Base-by-base conservation (phyloP, 202 grass and related monocot genomes). In the Panicum virgatum region DNA sequence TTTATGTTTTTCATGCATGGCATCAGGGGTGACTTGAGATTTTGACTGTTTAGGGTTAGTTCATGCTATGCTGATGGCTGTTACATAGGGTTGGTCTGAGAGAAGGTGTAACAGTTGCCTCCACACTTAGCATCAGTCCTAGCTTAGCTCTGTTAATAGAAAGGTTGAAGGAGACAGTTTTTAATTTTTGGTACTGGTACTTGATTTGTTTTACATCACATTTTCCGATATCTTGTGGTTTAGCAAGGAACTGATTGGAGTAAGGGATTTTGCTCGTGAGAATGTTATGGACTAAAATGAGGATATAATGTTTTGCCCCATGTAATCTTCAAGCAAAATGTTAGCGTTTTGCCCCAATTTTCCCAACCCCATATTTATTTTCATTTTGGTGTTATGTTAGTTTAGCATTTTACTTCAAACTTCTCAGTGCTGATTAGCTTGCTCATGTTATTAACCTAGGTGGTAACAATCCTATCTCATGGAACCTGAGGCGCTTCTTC, bases 401-500 rank as follows among this genome's bases (percentile, higher is more conserved):
- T 44, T 75, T 19, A 48, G 15, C 52, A 38, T 15, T 45, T 76
- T 14, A 72, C 50, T 56, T 77, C 20, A 80, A 60, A 62, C 16
- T 61, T 23, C 36, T 58, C 20, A 36, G 13, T 58, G 42, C 75
- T 77, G 30, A 50, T 59, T 84, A 76, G 68, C 12, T 72, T 87
- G 52, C 54, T 4, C 27, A 40, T 88, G 40, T 11, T 63, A 10
- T 71, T 66, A 73, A 74, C 5, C 74, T 76, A 96, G 96, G 86
- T 67, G 83, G 68, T 20, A 79, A 59, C 62, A 80, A 86, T 84
- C 52, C 87, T 70, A 76, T 82, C 29, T 66, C 85, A 57, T 81
- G 78, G 50, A 88, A 82, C 54, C 65, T 77, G 32, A 86, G 83
- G 62, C 83, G 89, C 36, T 78, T 85, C 54, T 82, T 99, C 73